Percentiles rank a stretch among this genome's conserved stretches.
phyloP scores from a whole-genome alignment of 2,329 filamentous ascomycete genomes.

The Colletotrichum lupini region DNA sequence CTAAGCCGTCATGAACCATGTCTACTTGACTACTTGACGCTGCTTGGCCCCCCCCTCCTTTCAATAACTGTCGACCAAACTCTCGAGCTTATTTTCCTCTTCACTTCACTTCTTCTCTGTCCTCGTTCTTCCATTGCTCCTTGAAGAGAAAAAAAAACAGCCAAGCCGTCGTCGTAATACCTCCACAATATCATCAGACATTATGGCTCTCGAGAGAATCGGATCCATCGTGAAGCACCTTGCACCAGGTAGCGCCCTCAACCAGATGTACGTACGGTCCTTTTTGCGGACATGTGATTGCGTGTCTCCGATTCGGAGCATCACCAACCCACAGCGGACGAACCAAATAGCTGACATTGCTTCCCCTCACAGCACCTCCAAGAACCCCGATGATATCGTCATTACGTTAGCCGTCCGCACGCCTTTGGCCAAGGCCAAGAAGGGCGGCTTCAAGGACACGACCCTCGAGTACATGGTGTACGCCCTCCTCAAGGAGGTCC shows the following conservation, averaged over 20 bases:
- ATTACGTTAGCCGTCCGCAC: conserved; percentile 94
- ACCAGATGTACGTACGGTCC: conserved; percentile 74
- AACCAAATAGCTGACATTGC: conserved; percentile 35
- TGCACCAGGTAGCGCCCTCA: conserved; percentile 76
- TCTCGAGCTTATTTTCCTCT: conserved; percentile 25
- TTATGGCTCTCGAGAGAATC: conserved; percentile 87
- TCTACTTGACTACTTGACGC: conserved; percentile 30
- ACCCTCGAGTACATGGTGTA: conserved; percentile 88
- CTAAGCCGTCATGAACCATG: conserved; percentile 29
- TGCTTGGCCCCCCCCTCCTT: neutral
- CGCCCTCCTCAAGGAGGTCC: conserved; percentile 81
- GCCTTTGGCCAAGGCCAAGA: conserved; percentile 86
- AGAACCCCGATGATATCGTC: conserved; percentile 96
- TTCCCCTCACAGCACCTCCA: conserved; percentile 73
- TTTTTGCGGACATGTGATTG: conserved; percentile 26
- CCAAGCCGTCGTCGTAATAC: neutral
- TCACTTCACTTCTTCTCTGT: neutral
- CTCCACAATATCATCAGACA: conserved; percentile 40
- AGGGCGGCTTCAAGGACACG: conserved; percentile 97
- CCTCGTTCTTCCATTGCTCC: neutral
- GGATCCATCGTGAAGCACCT: conserved; percentile 90
- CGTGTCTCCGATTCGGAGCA: neutral
- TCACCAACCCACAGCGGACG: neutral
- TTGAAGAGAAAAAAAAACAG: neutral
- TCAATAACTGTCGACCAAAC: conserved; percentile 13